Evolutionary conservation across 768 basidiomycete genomes (phyloP).

Genomic region (Leccinum truebloodii): DNA sequence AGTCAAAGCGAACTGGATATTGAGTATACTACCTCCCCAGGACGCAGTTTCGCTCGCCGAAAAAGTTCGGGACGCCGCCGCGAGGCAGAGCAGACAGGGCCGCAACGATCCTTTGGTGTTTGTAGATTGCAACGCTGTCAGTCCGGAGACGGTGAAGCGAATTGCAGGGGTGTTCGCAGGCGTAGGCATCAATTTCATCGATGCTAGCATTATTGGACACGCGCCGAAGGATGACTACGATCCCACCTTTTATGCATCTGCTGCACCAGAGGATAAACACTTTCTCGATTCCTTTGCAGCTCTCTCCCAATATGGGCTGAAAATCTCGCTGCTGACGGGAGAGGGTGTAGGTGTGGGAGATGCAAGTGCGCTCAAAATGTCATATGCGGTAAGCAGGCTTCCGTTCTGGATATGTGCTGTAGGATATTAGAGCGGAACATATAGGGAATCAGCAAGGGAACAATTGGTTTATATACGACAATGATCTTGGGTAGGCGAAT

Average conservation of each 20-base stretch:
- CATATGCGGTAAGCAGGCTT: constrained; percentile 51
- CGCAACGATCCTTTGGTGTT: constrained; percentile 35
- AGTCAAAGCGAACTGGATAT: constrained; percentile 42
- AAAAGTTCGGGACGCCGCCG: constrained; percentile 19
- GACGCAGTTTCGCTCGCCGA: constrained; percentile 49
- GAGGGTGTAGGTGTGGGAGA: constrained; percentile 53
- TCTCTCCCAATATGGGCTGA: constrained; percentile 46
- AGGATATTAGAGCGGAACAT: background rate
- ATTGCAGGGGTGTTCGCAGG: constrained; percentile 48
- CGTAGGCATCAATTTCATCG: constrained; percentile 46
- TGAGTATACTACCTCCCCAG: constrained; percentile 61
- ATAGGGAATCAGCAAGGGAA: constrained; percentile 59
- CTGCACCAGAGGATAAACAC: constrained; percentile 31
- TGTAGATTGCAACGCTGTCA: constrained; percentile 62
- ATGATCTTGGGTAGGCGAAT: constrained; percentile 51
- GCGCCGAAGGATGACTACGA: constrained; percentile 50
- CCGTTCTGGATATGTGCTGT: background rate
- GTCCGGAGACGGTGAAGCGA: constrained; percentile 47
- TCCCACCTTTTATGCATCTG: constrained; percentile 58
- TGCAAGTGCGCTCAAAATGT: constrained; percentile 66
- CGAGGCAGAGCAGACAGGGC: background rate
- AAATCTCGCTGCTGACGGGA: constrained; percentile 45
- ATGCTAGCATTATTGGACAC: constrained; percentile 58
- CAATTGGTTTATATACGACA: constrained; percentile 51
- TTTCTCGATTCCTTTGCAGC: constrained; percentile 41